These are phyloP conservation scores for Boletellus emodensis DNA, from an alignment of 768 basidiomycete genomes.

Conservation along the genomic window DNA sequence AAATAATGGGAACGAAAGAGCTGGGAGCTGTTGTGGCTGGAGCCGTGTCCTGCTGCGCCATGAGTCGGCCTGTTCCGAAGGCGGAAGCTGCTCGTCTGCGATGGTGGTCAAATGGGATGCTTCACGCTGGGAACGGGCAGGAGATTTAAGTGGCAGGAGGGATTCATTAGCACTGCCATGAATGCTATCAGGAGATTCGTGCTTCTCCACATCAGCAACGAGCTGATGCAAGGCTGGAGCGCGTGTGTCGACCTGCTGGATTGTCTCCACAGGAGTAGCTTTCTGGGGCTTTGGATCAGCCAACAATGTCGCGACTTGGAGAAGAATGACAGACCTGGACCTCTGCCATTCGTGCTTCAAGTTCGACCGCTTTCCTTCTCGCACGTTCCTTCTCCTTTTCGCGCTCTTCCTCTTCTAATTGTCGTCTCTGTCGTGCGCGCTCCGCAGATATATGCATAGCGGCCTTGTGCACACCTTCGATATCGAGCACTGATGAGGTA, in stretches of 20 bases:
- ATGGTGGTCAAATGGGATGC: slow-evolving; percentile 2
- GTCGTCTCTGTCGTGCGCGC: slow-evolving; percentile 72
- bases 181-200: not conserved
- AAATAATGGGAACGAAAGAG: slow-evolving; percentile 33
- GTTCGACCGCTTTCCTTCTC: slow-evolving; percentile 69
- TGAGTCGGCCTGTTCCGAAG: slow-evolving; percentile 46
- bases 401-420: slow-evolving; percentile 80
- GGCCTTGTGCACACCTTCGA: slow-evolving; percentile 68
- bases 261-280: slow-evolving; percentile 39
- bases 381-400: slow-evolving; percentile 80
- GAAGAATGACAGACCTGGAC: slow-evolving; percentile 16
- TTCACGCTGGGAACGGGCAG: slow-evolving; percentile 22
- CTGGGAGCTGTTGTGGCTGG: slow-evolving; percentile 27
- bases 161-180: slow-evolving; percentile 24
- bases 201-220: slow-evolving; percentile 5
- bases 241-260: slow-evolving; percentile 44
- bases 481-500: slow-evolving; percentile 34
- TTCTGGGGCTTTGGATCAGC: slow-evolving; percentile 24
- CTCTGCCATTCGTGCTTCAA: slow-evolving; percentile 62
- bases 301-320: slow-evolving; percentile 4
- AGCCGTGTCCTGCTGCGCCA: slow-evolving; percentile 56
- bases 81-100: slow-evolving; percentile 27
- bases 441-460: slow-evolving; percentile 85
- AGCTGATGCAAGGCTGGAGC: slow-evolving; percentile 6
- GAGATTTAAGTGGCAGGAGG: slow-evolving; percentile 34